Base-by-base conservation (phyloP, 148 eudicot genomes). In the Mesembryanthemum crystallinum region DNA sequence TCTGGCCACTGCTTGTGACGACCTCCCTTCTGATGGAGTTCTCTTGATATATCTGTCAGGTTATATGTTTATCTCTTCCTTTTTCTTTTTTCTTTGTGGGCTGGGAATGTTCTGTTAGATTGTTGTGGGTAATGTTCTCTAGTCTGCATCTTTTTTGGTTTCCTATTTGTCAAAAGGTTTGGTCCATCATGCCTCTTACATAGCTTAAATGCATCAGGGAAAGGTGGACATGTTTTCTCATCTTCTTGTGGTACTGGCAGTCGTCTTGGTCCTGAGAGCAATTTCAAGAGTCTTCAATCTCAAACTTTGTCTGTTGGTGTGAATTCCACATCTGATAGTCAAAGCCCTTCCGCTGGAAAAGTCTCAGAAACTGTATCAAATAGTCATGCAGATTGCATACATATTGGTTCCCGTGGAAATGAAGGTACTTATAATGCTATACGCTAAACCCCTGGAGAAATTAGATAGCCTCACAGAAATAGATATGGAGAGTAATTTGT, bases 11-110 rank as follows among this genome's bases (percentile, higher is more conserved):
- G 83, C 86, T 35, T 94, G 95, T 69, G 97, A 94, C 80, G 95
- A 91, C 74, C 93, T 91, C 65, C 90, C 92, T 64, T 73, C 92
- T 77, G 97, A 94, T 88, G 97, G 97, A 73, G 83, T 94, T 83
- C 86, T 94, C 71, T 78, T 94, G 67, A 76, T 91, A 72, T 91
- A 91, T 83, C 28, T 94, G 55, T 94, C 98, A 86, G 94, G 97
- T 91, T 8, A 13, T 45, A 10, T 8, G 12, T 8, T 39, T 43
- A 6, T 45, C 11, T 45, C 11, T 13, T 13, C 14, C 2, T 13
- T 45, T 8, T 45, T 13, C 9, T 45, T 45, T 45, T 11, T 45
- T 45, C 49, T 45, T 45, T 45, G 7, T 45, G 49, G 49, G 7
- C 12, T 43, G 12, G 49, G 8, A 43, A 3, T 8, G 7, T 88